These are phyloP conservation scores for Suillus bovinus DNA, from an alignment of 768 basidiomycete genomes.

Conservation along the genomic window DNA sequence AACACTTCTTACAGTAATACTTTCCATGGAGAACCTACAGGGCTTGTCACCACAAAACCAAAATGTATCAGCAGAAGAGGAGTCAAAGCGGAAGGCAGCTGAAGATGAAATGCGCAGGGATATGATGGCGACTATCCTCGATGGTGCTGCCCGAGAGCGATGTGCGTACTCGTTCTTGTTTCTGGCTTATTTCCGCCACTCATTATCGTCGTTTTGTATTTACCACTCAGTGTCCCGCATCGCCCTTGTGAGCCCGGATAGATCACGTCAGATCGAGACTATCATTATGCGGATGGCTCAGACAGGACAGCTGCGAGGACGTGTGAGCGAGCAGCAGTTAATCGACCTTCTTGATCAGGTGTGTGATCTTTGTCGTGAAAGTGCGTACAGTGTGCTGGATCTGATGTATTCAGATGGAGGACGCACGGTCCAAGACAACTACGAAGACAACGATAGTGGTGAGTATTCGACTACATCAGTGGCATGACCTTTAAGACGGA, in stretches of 20 bases:
- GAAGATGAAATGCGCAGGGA: slow-evolving; percentile 80
- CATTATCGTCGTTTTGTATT: neutral
- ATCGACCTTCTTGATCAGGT: slow-evolving; percentile 89
- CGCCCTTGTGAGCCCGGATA: slow-evolving; percentile 79
- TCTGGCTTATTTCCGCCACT: neutral
- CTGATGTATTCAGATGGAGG: slow-evolving; percentile 47
- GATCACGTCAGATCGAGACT: slow-evolving; percentile 77
- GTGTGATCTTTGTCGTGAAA: slow-evolving; percentile 11
- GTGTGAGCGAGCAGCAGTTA: slow-evolving; percentile 78
- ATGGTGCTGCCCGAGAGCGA: slow-evolving; percentile 77
- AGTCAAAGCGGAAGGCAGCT: slow-evolving; percentile 54
- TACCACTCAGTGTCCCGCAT: slow-evolving; percentile 75
- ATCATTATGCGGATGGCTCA: slow-evolving; percentile 84
- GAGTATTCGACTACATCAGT: slow-evolving; percentile 13
- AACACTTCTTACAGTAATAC: neutral
- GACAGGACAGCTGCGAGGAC: slow-evolving; percentile 73
- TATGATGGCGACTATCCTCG: slow-evolving; percentile 76
- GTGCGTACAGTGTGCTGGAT: neutral
- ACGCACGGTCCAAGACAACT: slow-evolving; percentile 47
- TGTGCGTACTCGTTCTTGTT: slow-evolving; percentile 41
- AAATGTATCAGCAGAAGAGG: slow-evolving; percentile 53
- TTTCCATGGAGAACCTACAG: slow-evolving; percentile 27
- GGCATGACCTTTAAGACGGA: slow-evolving; percentile 8
- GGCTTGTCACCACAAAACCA: slow-evolving; percentile 28
- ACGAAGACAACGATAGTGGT: slow-evolving; percentile 62